These are phyloP conservation scores for Gyromitra esculenta DNA, from an alignment of 2,329 filamentous ascomycete species.

Conservation along the genomic window DNA sequence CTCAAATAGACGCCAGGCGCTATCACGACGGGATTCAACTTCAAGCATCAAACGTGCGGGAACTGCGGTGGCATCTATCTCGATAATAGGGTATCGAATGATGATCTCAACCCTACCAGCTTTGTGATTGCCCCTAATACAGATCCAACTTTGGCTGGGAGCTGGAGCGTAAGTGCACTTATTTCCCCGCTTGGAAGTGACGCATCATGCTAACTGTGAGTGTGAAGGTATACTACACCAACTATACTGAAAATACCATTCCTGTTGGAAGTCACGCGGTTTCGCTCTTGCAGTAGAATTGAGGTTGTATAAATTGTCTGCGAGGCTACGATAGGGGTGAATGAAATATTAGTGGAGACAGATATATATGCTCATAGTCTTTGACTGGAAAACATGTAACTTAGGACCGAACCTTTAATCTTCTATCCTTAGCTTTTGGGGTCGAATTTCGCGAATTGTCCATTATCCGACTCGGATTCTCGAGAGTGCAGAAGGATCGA, in stretches of 20 bases:
- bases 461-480: too few relatives aligned
- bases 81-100: neutral
- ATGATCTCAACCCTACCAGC: neutral
- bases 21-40: neutral
- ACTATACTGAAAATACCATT: constrained; percentile 2
- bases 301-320: neutral
- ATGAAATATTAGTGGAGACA: neutral
- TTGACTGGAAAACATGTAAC: neutral
- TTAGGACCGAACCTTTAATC: neutral
- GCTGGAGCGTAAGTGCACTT: constrained; percentile 15
- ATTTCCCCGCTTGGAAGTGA: neutral
- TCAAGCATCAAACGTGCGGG: neutral
- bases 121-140: constrained; percentile 12
- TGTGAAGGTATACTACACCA: constrained; percentile 3
- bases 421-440: neutral
- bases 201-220: neutral
- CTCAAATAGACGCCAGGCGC: constrained; percentile 3
- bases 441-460: too few relatives aligned
- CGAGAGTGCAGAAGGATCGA: too few relatives aligned
- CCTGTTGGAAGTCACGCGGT: neutral
- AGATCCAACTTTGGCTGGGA: neutral
- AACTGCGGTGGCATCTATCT: neutral
- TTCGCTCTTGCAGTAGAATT: neutral
- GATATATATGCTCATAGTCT: neutral
- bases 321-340: neutral